phyloP scores from a whole-genome alignment of 2,329 filamentous ascomycete species.

The Cordyceps cateniannulata region DNA sequence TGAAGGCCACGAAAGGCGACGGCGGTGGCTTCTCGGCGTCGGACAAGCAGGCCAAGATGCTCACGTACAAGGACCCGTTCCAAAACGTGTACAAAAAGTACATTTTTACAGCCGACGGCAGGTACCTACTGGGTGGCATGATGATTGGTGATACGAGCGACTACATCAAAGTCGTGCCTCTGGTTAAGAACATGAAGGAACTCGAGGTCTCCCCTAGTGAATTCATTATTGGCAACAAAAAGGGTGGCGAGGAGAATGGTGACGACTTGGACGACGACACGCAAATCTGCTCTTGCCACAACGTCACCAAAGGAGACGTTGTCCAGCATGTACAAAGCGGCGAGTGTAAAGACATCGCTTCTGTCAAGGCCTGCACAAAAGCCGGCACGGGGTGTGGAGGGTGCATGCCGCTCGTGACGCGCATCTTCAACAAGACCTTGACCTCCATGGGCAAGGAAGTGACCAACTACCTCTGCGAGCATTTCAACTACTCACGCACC shows the following conservation, averaged over 20 bases:
- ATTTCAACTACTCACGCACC: conserved; percentile 76
- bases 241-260: conserved; percentile 59
- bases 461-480: conserved; percentile 77
- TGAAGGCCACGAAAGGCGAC: conserved; percentile 20
- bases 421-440: conserved; percentile 89
- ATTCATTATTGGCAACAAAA: conserved; percentile 73
- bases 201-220: conserved; percentile 74
- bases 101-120: conserved; percentile 81
- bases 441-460: conserved; percentile 78
- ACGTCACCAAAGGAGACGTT: conserved; percentile 80
- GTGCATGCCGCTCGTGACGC: conserved; percentile 81
- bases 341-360: conserved; percentile 71
- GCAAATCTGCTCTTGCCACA: conserved; percentile 90
- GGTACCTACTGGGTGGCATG: conserved; percentile 90
- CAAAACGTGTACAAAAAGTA: conserved; percentile 90
- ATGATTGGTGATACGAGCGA: conserved; percentile 93
- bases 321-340: conserved; percentile 67
- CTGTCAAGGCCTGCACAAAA: conserved; percentile 86
- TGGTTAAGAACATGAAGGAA: conserved; percentile 77
- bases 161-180: conserved; percentile 80
- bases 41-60: conserved; percentile 59
- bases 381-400: conserved; percentile 87
- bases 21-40: conserved; percentile 15
- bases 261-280: conserved; percentile 79
- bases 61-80: conserved; percentile 87